Evolutionary conservation across 768 basidiomycete genomes (phyloP), one percentile per base, ranked within the genome.

Genomic region (Psilocybe cubensis): DNA sequence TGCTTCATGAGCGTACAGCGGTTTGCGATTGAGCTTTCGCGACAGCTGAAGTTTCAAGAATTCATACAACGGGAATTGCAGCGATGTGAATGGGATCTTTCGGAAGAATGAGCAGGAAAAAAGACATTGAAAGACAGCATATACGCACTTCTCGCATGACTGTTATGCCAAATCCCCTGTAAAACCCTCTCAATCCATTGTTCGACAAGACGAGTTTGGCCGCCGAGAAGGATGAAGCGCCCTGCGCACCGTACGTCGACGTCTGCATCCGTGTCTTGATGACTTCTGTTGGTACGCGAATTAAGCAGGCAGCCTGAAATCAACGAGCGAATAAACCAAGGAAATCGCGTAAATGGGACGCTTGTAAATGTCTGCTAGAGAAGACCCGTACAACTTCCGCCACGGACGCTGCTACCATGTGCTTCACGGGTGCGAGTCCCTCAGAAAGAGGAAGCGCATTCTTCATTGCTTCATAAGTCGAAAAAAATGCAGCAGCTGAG

Each of bases 21-120:
- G 77, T 57, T 87, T 83, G 28, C 85, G 75, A 17, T 76, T 72
- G 1, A 89, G 65, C 29, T 76, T 69, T 10, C 68, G 68, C 6
- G 93, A 87, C 20, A 94, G 74, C 21, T 79, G 78, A 4, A 77
- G 57, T 70, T 98, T 98, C 60, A 99, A 76, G 28, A 85, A 76
- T 74, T 98, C 97, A 66, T 98, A 99, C 21, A 98, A 73, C 3
- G 97, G 96, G 71, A 98, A 98, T 69, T 98, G 96, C 18, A 98
- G 76, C 1, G 93, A 95, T 2, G 94, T 95, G 78, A 98, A 98
- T 1, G 96, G 96, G 40, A 99, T 94, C 95, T 98, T 64, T 52
- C 43, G 41, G 18, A 23, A 12, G 49, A 49, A 43, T 48, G 21
- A 65, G 58, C 52, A 61, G 20, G 54, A 51, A 38, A 27, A 29